Percentiles rank a stretch among this genome's conserved stretches.
Evolutionary conservation across 192 early-diverging fungal species (phyloP).

Genomic region (Coemansia sp.): DNA sequence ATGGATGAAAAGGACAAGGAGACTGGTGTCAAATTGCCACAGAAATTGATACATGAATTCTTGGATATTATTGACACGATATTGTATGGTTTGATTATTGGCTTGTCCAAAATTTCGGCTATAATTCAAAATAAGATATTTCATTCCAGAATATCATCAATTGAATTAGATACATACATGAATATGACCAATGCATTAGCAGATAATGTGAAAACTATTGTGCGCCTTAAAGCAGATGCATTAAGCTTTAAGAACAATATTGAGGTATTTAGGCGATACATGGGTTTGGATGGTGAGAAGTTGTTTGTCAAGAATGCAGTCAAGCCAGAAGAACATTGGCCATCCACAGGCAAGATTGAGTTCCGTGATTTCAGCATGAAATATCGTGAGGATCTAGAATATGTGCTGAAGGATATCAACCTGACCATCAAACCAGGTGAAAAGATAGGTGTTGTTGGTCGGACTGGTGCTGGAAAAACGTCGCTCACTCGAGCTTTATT

Average conservation of each 20-base stretch:
- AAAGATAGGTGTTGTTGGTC: slow-evolving; percentile 67
- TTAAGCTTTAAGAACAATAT: not conserved
- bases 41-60: slow-evolving; percentile 41
- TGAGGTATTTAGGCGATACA: not conserved
- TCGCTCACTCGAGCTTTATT: slow-evolving; percentile 72
- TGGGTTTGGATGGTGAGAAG: not conserved
- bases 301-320: not conserved
- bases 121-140: not conserved
- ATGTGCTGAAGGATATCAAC: slow-evolving; percentile 39
- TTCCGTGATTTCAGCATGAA: slow-evolving; percentile 59
- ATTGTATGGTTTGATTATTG: not conserved
- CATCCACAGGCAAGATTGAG: slow-evolving; percentile 59
- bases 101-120: not conserved
- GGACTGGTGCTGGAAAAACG: slow-evolving; percentile 79
- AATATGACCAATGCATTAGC: not conserved
- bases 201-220: not conserved
- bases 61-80: slow-evolving; percentile 62
- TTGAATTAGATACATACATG: not conserved
- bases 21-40: slow-evolving; percentile 57
- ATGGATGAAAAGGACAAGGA: slow-evolving; percentile 63
- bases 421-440: slow-evolving; percentile 50
- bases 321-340: slow-evolving; percentile 67
- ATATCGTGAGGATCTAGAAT: slow-evolving; percentile 57
- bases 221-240: not conserved
- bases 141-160: not conserved